phyloP scores from a whole-genome alignment of 345 rosid genomes.

The Euphorbia lathyris region DNA sequence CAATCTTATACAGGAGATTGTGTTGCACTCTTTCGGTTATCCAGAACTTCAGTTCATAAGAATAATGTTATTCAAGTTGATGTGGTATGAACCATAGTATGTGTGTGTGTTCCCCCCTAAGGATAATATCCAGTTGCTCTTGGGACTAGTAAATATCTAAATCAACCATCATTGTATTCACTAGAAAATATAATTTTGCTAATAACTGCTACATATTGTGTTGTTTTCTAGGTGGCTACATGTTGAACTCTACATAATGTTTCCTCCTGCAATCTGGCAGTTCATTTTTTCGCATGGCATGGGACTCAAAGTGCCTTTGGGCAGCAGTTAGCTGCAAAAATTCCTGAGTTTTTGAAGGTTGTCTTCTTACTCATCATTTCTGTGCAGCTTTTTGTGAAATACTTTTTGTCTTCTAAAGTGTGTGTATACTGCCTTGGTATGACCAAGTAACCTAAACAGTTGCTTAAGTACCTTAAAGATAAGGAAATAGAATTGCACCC shows the following conservation, averaged over 20 bases:
- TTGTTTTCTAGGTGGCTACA: slow-evolving; percentile 57
- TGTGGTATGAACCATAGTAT: slow-evolving; percentile 41
- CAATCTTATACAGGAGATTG: slow-evolving; percentile 67
- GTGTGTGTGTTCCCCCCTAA: background rate
- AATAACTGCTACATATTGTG: background rate
- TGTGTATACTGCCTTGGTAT: background rate
- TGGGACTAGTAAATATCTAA: background rate
- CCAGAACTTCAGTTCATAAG: slow-evolving; percentile 75
- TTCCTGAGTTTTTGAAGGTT: slow-evolving; percentile 90
- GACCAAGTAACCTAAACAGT: background rate
- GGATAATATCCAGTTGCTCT: background rate
- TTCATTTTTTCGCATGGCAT: slow-evolving; percentile 81
- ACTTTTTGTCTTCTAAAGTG: background rate
- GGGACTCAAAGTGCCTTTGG: slow-evolving; percentile 92
- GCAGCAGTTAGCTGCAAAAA: slow-evolving; percentile 79
- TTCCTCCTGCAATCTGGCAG: slow-evolving; percentile 97
- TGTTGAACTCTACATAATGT: slow-evolving; percentile 78
- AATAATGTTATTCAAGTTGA: slow-evolving; percentile 80
- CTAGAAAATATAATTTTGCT: background rate
- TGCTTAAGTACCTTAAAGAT: background rate
- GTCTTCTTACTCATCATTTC: background rate
- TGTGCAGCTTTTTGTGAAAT: background rate
- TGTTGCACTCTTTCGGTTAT: slow-evolving; percentile 76
- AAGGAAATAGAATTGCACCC: background rate
- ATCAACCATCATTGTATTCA: background rate